phyloP scores from a whole-genome alignment of 139 green algal species.

The Cymbomonas tetramitiformis region DNA sequence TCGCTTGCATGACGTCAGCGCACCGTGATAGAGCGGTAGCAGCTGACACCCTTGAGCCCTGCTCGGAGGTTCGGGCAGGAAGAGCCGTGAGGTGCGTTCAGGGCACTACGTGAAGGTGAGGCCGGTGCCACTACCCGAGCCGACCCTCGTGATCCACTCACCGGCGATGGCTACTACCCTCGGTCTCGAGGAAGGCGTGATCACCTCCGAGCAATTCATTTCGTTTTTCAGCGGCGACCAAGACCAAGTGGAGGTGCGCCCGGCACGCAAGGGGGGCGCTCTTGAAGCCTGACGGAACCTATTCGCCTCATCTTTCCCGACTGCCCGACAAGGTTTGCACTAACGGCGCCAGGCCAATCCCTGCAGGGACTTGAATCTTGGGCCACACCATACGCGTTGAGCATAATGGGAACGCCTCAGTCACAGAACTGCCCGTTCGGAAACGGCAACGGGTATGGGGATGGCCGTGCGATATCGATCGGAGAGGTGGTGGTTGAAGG shows the following conservation, averaged over 20 bases:
- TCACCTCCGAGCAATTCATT: conserved; percentile 4
- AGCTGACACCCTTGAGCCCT: too few species aligned
- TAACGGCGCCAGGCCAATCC: neutral
- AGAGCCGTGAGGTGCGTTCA: neutral
- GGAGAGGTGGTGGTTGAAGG: conserved; percentile 3
- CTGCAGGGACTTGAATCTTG: conserved; percentile 5
- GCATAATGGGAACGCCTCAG: conserved; percentile 16
- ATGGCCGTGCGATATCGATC: conserved; percentile 15
- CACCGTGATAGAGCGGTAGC: too few species aligned
- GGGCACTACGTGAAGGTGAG: conserved; percentile 20
- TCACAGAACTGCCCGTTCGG: conserved; percentile 21
- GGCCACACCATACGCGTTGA: conserved; percentile 22
- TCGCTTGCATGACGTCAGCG: too few species aligned
- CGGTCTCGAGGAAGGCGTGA: conserved; percentile 7
- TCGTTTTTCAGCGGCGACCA: conserved; percentile 16
- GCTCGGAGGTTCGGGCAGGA: too few species aligned
- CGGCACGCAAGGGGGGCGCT: too few species aligned
- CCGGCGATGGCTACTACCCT: conserved; percentile 3
- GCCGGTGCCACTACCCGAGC: conserved; percentile 1
- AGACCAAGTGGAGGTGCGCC: neutral
- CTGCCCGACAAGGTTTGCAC: neutral
- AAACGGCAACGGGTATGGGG: conserved; percentile 21
- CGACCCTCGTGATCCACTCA: neutral
- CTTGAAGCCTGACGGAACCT: too few species aligned
- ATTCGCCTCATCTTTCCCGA: too few species aligned